Percentiles rank a stretch among this genome's conserved stretches.
These are phyloP conservation scores for Teunomyces stri DNA, from an alignment of 805 yeast species.

Conservation along the genomic window DNA sequence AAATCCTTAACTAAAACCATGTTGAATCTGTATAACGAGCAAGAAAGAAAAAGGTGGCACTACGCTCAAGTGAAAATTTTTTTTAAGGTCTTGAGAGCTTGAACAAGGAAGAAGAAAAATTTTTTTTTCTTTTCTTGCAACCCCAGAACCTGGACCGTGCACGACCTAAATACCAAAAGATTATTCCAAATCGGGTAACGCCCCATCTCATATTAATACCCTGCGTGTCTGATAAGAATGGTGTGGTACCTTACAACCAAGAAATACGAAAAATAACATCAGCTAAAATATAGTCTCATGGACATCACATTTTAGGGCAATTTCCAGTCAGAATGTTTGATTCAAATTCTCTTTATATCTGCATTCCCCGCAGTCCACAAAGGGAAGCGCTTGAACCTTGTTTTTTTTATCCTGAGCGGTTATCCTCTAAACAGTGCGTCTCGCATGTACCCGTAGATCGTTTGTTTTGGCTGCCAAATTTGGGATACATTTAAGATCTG, in stretches of 20 bases:
- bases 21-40: conserved; percentile 2
- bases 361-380: background rate
- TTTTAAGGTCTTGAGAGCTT: conserved; percentile 2
- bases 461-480: conserved; percentile 3
- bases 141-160: background rate
- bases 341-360: background rate
- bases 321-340: background rate
- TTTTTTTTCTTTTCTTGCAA: conserved; percentile 2
- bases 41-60: conserved; percentile 1
- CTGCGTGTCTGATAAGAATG: background rate
- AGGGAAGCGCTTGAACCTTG: background rate
- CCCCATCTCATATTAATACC: background rate
- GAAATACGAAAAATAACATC: no score
- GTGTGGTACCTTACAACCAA: background rate
- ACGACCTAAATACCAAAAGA: background rate
- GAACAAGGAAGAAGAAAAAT: background rate
- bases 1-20: conserved; percentile 45
- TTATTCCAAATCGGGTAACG: background rate
- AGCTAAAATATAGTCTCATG: no score
- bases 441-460: conserved; percentile 1
- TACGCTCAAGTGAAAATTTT: background rate
- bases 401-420: background rate
- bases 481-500: background rate
- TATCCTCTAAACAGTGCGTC: background rate
- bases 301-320: no score